Evolutionary conservation across 805 yeast genomes (phyloP).

Genomic region (Barnettozyma salicaria): DNA sequence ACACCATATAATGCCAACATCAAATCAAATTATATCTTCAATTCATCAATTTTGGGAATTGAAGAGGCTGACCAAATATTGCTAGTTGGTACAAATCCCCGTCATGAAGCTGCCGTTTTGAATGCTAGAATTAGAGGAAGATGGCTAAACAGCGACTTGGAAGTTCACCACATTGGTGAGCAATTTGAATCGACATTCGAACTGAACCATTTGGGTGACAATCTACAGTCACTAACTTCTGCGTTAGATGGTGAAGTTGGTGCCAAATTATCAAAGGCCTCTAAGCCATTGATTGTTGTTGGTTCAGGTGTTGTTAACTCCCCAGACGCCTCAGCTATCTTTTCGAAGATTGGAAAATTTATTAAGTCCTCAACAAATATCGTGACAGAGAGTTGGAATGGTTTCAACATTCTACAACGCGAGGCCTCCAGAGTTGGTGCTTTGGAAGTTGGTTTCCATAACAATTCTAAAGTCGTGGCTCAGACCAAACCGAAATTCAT

Average conservation of each 20-base stretch:
- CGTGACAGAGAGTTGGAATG: conserved; percentile 73
- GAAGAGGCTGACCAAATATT: conserved; percentile 80
- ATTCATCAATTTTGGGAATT: conserved; percentile 71
- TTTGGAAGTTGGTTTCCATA: conserved; percentile 72
- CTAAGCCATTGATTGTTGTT: conserved; percentile 69
- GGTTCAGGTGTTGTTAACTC: conserved; percentile 77
- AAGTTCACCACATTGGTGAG: conserved; percentile 70
- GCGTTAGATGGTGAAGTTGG: conserved; percentile 70
- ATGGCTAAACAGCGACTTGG: conserved; percentile 65
- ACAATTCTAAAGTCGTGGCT: conserved; percentile 32
- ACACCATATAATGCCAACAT: conserved; percentile 64
- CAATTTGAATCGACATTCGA: conserved; percentile 72
- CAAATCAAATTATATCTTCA: conserved; percentile 75
- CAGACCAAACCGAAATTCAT: conserved; percentile 62
- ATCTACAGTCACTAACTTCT: conserved; percentile 45
- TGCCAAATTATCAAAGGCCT: conserved; percentile 55
- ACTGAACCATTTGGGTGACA: conserved; percentile 55
- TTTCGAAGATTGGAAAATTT: conserved; percentile 54
- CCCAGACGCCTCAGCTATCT: conserved; percentile 55
- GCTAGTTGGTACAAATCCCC: conserved; percentile 80
- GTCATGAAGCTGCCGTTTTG: conserved; percentile 85
- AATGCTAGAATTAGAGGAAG: conserved; percentile 78
- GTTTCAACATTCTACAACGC: conserved; percentile 73
- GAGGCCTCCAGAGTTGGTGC: conserved; percentile 88
- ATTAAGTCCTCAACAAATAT: conserved; percentile 48